Evolutionary conservation across 2,329 filamentous ascomycete species (phyloP).

Genomic region (Aspergillus amoenus): DNA sequence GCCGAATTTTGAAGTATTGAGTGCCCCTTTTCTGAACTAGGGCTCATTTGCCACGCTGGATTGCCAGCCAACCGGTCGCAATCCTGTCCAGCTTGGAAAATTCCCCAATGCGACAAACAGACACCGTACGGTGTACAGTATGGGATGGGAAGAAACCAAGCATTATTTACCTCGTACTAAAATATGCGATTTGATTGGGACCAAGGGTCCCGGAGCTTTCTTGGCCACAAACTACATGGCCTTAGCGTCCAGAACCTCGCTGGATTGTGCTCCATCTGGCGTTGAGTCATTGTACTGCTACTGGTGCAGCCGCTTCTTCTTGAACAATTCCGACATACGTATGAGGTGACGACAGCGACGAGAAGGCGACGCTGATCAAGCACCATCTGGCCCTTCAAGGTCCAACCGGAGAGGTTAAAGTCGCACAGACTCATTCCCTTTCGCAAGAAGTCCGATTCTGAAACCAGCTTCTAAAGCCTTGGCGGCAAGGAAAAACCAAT

Average conservation of each 20-base stretch:
- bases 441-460: slow-evolving; percentile 15
- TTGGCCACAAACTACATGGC: slow-evolving; percentile 12
- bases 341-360: background rate
- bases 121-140: slow-evolving; percentile 1
- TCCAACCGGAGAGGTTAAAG: background rate
- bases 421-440: slow-evolving; percentile 14
- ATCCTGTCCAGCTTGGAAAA: background rate
- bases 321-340: background rate
- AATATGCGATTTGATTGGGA: slow-evolving; percentile 7
- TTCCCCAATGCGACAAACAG: background rate
- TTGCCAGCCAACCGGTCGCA: background rate
- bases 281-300: background rate
- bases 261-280: background rate
- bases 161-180: slow-evolving; percentile 20
- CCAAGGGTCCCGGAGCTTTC: slow-evolving; percentile 13
- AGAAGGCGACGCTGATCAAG: slow-evolving; percentile 1
- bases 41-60: background rate
- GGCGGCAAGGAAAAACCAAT: slow-evolving; percentile 16
- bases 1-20: background rate
- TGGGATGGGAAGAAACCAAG: slow-evolving; percentile 11
- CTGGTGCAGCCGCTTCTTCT: background rate
- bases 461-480: slow-evolving; percentile 19
- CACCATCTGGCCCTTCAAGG: background rate
- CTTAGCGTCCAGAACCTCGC: slow-evolving; percentile 10
- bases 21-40: background rate